Percentiles rank a stretch among this genome's conserved stretches.
phyloP scores from a whole-genome alignment of 2,329 filamentous ascomycete genomes.

The Sphaerulina populicola region DNA sequence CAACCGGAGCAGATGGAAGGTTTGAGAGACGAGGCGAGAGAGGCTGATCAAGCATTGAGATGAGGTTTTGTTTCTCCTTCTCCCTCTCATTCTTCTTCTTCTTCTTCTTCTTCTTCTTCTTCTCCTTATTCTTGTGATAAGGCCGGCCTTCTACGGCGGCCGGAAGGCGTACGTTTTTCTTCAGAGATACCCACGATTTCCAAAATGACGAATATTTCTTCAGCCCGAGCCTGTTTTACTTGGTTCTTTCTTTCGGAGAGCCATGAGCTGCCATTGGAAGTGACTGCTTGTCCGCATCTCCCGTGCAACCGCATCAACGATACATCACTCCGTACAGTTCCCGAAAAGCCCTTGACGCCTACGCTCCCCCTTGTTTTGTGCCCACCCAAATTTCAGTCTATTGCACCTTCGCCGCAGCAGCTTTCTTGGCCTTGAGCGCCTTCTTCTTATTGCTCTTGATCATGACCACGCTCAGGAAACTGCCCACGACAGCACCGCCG shows the following conservation, averaged over 20 bases:
- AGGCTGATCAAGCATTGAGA: slow-evolving; percentile 15
- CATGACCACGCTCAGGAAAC: slow-evolving; percentile 95
- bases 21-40: slow-evolving; percentile 26
- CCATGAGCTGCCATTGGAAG: neutral
- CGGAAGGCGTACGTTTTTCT: neutral
- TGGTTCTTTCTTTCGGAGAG: neutral
- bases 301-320: neutral
- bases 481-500: slow-evolving; percentile 85
- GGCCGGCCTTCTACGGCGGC: neutral
- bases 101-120: no score
- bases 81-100: no score
- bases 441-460: slow-evolving; percentile 98
- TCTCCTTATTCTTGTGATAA: neutral
- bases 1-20: slow-evolving; percentile 27
- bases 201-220: neutral
- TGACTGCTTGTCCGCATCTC: neutral
- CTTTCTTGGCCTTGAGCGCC: slow-evolving; percentile 80
- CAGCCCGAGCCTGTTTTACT: neutral
- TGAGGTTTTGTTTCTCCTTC: neutral
- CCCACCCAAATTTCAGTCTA: neutral
- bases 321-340: neutral
- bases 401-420: slow-evolving; percentile 6
- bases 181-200: slow-evolving; percentile 5
- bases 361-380: slow-evolving; percentile 1
- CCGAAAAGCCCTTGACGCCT: slow-evolving; percentile 1